A percentile compares a stretch with the other conserved stretches of the same genome.
These are phyloP conservation scores for Podaxis rugospora DNA, from an alignment of 768 basidiomycete genomes.

Conservation along the genomic window DNA sequence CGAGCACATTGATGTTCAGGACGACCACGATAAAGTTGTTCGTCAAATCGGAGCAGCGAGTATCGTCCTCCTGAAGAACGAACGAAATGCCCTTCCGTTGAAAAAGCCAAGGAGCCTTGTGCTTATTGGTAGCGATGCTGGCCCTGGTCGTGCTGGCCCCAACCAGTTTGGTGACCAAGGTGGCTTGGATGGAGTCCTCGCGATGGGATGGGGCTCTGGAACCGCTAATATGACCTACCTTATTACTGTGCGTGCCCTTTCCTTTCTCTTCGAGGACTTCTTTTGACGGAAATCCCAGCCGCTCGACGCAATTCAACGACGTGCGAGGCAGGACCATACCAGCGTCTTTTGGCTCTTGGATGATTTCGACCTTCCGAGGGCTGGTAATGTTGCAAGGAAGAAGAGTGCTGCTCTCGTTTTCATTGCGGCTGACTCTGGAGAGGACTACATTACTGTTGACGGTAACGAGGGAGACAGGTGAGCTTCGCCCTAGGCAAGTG, in stretches of 20 bases:
- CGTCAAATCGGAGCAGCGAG: constrained; percentile 71
- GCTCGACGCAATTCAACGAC: constrained; percentile 72
- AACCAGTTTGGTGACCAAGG: constrained; percentile 67
- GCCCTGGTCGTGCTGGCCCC: constrained; percentile 60
- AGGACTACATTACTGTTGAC: constrained; percentile 76
- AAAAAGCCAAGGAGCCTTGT: constrained; percentile 54
- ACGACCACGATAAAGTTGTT: constrained; percentile 62
- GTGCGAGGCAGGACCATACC: constrained; percentile 64
- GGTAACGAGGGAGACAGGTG: constrained; percentile 74
- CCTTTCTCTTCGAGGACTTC: not conserved
- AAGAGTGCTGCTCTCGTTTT: constrained; percentile 76
- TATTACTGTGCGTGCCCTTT: constrained; percentile 47
- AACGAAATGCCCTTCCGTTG: constrained; percentile 50
- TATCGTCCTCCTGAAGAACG: constrained; percentile 76
- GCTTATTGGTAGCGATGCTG: constrained; percentile 61
- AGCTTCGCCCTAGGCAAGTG: constrained; percentile 9
- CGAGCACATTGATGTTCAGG: constrained; percentile 63
- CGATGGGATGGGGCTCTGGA: constrained; percentile 93
- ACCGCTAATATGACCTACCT: constrained; percentile 78
- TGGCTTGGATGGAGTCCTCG: constrained; percentile 66
- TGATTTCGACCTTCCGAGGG: constrained; percentile 57
- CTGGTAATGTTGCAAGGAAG: constrained; percentile 40
- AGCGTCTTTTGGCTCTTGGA: constrained; percentile 64
- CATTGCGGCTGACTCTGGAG: constrained; percentile 80
- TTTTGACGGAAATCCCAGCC: constrained; percentile 37